Evolutionary conservation across 257 asterid species (phyloP), one percentile per base, ranked within the genome.

Genomic region (Gentiana macrophylla): DNA sequence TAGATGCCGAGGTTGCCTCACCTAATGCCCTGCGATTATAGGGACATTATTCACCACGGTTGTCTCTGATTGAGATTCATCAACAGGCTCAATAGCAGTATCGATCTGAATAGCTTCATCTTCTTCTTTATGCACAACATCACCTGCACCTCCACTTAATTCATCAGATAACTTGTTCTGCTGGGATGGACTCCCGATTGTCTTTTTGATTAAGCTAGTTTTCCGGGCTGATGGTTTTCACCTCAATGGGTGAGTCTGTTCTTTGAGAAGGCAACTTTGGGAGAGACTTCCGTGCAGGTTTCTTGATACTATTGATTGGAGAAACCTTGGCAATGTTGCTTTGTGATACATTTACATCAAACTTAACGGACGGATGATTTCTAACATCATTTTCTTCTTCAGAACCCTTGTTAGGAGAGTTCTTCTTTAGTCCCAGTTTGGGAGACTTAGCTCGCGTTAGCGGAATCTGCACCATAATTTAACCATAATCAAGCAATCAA

Each of bases 371-470:
- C 5, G 76, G 75, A 35, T 69, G 86, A 12, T 66, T 63, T 51
- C 15, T 54, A 36, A 59, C 53, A 52, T 73, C 70, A 41, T 76
- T 70, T 8, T 74, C 77, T 70, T 74, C 96, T 64, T 74, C 77
- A 32, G 81, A 52, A 43, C 72, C 85, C 8, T 68, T 67, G 15
- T 73, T 52, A 34, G 84, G 61, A 53, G 93, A 70, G 60, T 64
- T 52, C 80, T 84, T 84, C 71, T 62, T 84, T 65, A 93, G 80
- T 44, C 96, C 96, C 65, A 87, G 96, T 79, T 87, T 87, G 12
- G 96, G 96, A 63, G 96, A 87, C 64, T 84, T 84, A 52, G 96
- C 81, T 71, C 94, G 72, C 34, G 96, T 87, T 38, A 87, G 76
- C 53, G 96, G 96, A 69, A 84, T 82, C 96, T 86, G 66, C 49